Base-by-base conservation (phyloP, 2,329 filamentous ascomycete genomes). In the Mycosphaerella sp. region DNA sequence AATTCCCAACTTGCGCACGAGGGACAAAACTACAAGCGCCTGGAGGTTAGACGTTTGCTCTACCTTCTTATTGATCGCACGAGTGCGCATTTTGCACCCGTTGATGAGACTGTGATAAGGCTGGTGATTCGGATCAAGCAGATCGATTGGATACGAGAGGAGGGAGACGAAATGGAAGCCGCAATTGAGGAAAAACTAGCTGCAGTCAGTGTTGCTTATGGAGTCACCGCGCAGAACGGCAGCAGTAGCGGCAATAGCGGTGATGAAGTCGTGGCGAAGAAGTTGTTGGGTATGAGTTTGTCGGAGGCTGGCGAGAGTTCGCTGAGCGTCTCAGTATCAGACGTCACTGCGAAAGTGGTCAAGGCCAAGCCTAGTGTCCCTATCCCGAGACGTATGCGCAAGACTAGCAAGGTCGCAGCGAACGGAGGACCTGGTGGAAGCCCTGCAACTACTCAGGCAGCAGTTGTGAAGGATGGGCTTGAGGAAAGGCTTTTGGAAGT, bases 1-100 rank as follows among this genome's bases (percentile, higher is more conserved):
- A 89, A 98, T 68, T 96, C 92, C 1, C 93, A 97, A 70, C 81
- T 98, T 42, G 86, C 82, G 65, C 80, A 88, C 50, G 85, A 91
- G 17, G 69, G 66, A 2, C 89, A 89, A 1, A 84, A 95, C 68
- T 97, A 98, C 77, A 98, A 97, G 70, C 83, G 84, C 31, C 82
- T 91, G 41, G 92, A 97, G 68, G 81, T 98, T 40, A 74, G 86
- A 39, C 85, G 83, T 57, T 79, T 95, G 23, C 77, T 98, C 12
- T 79, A 78, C 48, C 81, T 95, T 11, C 78, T 97, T 2, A 67
- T 69, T 32, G 66, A 70, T 49, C 58, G 64, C 23, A 68, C 67
- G 4, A 64, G 63, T 0, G 79, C 77, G 2, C 88, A 95, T 68
- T 93, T 93, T 69, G 86, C 85, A 10, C 87, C 87, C 1, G 83